Conservation (phyloP, 805 yeast genomes). For the Helenozyma rhizophorensis region DNA sequence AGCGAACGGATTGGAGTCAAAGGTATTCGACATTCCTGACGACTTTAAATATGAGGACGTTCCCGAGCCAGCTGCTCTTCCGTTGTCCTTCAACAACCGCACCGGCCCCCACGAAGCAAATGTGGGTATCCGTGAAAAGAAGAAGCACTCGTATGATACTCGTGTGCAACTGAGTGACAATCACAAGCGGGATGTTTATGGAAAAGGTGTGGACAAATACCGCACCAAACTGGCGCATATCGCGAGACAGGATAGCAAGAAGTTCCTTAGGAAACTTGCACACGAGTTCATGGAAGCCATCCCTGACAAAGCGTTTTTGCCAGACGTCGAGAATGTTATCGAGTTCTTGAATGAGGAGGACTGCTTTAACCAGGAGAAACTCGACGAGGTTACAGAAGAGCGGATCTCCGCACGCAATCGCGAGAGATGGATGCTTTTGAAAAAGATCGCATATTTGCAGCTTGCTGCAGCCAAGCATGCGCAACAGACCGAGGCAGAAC, state of each 20-base stretch:
- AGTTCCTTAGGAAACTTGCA: slow-evolving; percentile 56
- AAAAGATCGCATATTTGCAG: slow-evolving; percentile 66
- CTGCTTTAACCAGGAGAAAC: too few species aligned
- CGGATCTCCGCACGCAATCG: slow-evolving; percentile 39
- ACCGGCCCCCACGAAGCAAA: slow-evolving; percentile 77
- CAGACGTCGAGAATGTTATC: slow-evolving; percentile 52
- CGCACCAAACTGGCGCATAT: slow-evolving; percentile 41
- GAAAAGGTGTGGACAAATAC: slow-evolving; percentile 68
- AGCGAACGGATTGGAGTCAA: neutral
- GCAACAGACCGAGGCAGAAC: slow-evolving; percentile 34
- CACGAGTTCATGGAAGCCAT: slow-evolving; percentile 38
- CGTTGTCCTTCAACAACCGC: slow-evolving; percentile 75
- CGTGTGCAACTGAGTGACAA: slow-evolving; percentile 64
- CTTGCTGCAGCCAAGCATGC: slow-evolving; percentile 54
- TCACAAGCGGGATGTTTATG: slow-evolving; percentile 72
- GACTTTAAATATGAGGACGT: slow-evolving; percentile 23
- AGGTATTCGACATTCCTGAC: slow-evolving; percentile 15
- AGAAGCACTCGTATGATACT: slow-evolving; percentile 75
- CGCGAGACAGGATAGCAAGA: slow-evolving; percentile 51
- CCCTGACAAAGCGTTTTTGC: slow-evolving; percentile 40
- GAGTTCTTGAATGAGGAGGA: slow-evolving; percentile 51
- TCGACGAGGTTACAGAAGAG: slow-evolving; percentile 35
- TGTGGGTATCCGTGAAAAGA: slow-evolving; percentile 76
- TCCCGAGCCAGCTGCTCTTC: slow-evolving; percentile 31
- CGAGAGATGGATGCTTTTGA: slow-evolving; percentile 69